Evolutionary conservation across 495 filamentous ascomycete genomes (phyloP), one percentile per base, ranked within the genome.

Genomic region (Xylaria nigripes): DNA sequence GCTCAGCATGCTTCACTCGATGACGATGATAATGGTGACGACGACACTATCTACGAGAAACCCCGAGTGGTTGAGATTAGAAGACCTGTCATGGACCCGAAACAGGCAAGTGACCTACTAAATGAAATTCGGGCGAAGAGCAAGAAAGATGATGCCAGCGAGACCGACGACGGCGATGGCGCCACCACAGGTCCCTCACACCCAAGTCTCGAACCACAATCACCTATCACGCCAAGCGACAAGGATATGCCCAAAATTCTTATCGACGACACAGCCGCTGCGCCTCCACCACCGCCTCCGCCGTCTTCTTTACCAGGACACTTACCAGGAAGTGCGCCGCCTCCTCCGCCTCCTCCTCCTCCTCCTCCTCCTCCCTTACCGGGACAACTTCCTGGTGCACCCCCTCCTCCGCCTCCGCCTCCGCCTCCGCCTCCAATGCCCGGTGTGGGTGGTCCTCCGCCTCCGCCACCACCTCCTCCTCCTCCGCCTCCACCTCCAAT

Each of bases 71-170:
- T 86, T 56, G 81, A 86, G 49, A 73, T 85, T 59, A 83, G 79
- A 61, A 80, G 86, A 44, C 89, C 88, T 9, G 84, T 86, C 58
- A 76, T 94, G 78, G 81, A 85, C 61, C 74, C 84, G 36, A 77
- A 80, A 60, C 85, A 91, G 63, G 82, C 85, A 19, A 82, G 82
- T 57, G 87, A 83, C 19, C 76, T 94, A 45, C 73, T 96, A 15
- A 83, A 79, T 56, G 92, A 97, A 66, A 86, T 97, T 60, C 79
- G 86, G 25, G 76, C 79, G 27, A 94, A 87, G 70, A 79, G 92
- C 64, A 83, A 81, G 56, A 81, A 72, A 57, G 84, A 83, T 57
- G 90, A 90, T 60, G 79, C 70, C 32, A 85, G 80, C 55, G 87
- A 87, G 54, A 86, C 85, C 53, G 87, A 90, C 50, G 80, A 81